Base-by-base conservation (phyloP, 139 green algal species). In the Chlamydomonas incerta region DNA sequence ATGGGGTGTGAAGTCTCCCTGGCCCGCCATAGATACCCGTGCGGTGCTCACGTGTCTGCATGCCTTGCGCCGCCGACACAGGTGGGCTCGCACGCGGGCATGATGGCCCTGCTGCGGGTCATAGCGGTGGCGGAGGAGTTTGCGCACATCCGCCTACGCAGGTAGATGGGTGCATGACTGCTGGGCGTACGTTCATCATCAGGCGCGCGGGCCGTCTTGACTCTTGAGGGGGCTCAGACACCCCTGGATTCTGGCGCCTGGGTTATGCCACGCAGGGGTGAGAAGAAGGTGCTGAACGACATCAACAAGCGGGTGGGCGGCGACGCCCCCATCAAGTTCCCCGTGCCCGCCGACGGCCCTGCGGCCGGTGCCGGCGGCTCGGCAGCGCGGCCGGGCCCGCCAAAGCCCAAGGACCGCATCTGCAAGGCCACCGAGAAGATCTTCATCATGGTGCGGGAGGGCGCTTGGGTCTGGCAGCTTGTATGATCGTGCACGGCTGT, bases 251-350 rank as follows among this genome's bases (percentile, higher is more conserved):
- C n/a, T n/a, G n/a, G n/a, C n/a, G n/a, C n/a, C n/a, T 50, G 41
- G 41, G 41, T 50, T 5, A 50, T 50, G 41, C 41, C 41, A 50
- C 8, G 18, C 74, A 95, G 93, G 83, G 76, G 89, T 29, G 95
- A 98, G 72, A 96, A 96, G 88, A 92, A 91, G 87, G 37, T 91
- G 15, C 89, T 97, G 6, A 95, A 95, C 63, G 88, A 80, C 17
- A 94, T 97, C 55, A 96, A 97, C 84, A 89, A 84, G 70, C 41
- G 60, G 24, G 73, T 67, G 26, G 67, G 72, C 29, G 75, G 82
- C 15, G 47, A 82, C 35, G 75, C 77, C 9, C 58, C 74, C 37
- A 83, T 91, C 34, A 89, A 91, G 41, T 96, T 94, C 82, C 90
- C 72, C 28, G 88, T 98, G 6, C 91, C 92, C 29, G 88, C 91